Evolutionary conservation across 768 basidiomycete species (phyloP), one percentile per base, ranked within the genome.

Genomic region (Kwoniella dendrophila): DNA sequence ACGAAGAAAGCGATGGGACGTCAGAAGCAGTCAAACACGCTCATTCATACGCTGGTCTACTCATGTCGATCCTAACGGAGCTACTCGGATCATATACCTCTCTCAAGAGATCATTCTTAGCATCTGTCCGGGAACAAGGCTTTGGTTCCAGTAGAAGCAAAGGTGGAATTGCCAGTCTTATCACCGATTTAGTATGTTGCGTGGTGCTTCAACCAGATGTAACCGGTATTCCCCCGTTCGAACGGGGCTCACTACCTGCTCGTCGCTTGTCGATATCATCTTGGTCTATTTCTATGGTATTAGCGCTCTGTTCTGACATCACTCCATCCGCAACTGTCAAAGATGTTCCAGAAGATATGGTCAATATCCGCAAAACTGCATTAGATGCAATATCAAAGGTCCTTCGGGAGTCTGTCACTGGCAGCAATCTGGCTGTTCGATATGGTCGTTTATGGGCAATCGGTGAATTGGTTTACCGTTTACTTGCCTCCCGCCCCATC

Each of bases 281-380:
- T 14, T 82, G 81, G 79, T 74, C 80, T 0, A 72, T 75, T 84
- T 91, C 92, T 18, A 85, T 95, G 59, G 80, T 99, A 34, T 89
- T 94, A 45, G 89, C 93, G 0, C 84, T 99, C n/a, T 98, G 95
- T 72, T 88, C 92, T 10, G 95, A 98, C 74, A 87, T 86, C 3
- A 83, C 86, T 2, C 80, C 85, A 2, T 80, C 82, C 18, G 83
- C 84, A 33, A 89, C 90, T 48, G 74, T 83, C 56, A 95, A 92
- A 78, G 92, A 92, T 30, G 82, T 89, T 11, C 85, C 90, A 2
- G 69, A 70, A 22, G 91, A 96, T 58, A 82, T 97, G 45, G 82
- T 89, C n/a, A 84, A 86, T n/a, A 88, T 92, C n/a, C 88, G 96
- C 44, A 93, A 92, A 79, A 88, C 88, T 63, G 89, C 97, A 2